Percentiles rank a stretch among this genome's conserved stretches.
These are phyloP conservation scores for Coemansia sp. DNA, from an alignment of 192 early-diverging fungal species.

Conservation along the genomic window DNA sequence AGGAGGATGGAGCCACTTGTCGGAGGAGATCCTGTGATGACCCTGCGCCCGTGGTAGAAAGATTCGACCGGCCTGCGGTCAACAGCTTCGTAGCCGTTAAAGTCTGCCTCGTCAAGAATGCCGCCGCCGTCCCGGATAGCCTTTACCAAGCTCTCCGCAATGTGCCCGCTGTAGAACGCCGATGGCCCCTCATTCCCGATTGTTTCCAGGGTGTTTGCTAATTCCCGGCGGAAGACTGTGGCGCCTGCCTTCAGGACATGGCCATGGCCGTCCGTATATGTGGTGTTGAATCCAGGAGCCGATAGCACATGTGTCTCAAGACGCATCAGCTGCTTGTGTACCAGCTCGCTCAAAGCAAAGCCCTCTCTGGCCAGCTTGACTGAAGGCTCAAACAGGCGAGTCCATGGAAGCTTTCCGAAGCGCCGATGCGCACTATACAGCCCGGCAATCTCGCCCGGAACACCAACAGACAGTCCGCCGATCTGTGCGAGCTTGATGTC, in stretches of 20 bases:
- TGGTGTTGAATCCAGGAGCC: slow-evolving; percentile 51
- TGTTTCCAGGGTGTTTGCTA: slow-evolving; percentile 63
- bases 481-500: slow-evolving; percentile 68
- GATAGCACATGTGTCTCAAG: slow-evolving; percentile 21
- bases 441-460: slow-evolving; percentile 89
- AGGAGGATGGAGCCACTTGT: slow-evolving; percentile 82
- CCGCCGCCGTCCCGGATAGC: slow-evolving; percentile 66
- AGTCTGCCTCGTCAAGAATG: slow-evolving; percentile 73
- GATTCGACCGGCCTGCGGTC: slow-evolving; percentile 61
- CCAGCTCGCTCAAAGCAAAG: slow-evolving; percentile 57
- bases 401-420: slow-evolving; percentile 86
- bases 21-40: slow-evolving; percentile 70
- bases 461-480: slow-evolving; percentile 72
- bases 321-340: slow-evolving; percentile 47
- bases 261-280: slow-evolving; percentile 69
- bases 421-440: slow-evolving; percentile 73
- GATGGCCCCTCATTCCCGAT: slow-evolving; percentile 63
- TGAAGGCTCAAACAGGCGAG: slow-evolving; percentile 71
- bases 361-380: slow-evolving; percentile 76
- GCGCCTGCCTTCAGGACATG: slow-evolving; percentile 67
- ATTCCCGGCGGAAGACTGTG: slow-evolving; percentile 57
- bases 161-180: slow-evolving; percentile 59
- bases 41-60: slow-evolving; percentile 76
- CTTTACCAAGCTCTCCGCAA: slow-evolving; percentile 70
- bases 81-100: slow-evolving; percentile 64